phyloP scores from a whole-genome alignment of 768 basidiomycete species.

The Lentinula edodes region DNA sequence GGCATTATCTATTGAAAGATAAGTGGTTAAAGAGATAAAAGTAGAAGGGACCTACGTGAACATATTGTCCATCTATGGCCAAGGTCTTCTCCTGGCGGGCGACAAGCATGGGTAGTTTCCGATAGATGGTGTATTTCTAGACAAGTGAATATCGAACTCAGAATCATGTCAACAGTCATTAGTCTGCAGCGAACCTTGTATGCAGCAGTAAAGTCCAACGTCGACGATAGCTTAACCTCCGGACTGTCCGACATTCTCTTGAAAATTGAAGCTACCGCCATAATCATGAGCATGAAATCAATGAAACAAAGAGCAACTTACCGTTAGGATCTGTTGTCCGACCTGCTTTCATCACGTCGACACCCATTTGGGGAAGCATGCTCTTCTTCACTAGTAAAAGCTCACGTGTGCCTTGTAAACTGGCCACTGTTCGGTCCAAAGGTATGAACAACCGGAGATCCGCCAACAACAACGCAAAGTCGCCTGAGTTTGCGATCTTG shows the following conservation, averaged over 20 bases:
- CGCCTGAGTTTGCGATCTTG: conserved; percentile 60
- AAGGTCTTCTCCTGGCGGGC: conserved; percentile 86
- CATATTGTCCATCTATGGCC: conserved; percentile 92
- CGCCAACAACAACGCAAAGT: conserved; percentile 76
- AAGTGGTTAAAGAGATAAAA: background rate
- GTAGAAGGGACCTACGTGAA: conserved; percentile 50
- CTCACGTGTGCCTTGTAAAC: conserved; percentile 82
- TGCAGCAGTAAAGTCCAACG: conserved; percentile 75
- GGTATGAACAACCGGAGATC: conserved; percentile 77
- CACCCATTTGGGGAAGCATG: conserved; percentile 68
- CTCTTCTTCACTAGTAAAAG: conserved; percentile 75
- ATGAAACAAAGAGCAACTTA: conserved; percentile 23
- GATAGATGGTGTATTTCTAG: conserved; percentile 87
- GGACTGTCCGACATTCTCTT: conserved; percentile 78
- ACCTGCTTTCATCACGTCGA: conserved; percentile 58
- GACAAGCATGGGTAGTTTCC: conserved; percentile 92
- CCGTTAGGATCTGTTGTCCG: conserved; percentile 91
- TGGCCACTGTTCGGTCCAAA: conserved; percentile 93
- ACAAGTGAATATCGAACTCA: background rate
- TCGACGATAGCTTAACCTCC: conserved; percentile 50
- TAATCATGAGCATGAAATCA: background rate
- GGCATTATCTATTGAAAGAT: conserved; percentile 71
- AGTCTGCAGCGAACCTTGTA: conserved; percentile 60
- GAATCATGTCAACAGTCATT: background rate
- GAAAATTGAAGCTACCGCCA: conserved; percentile 78